A percentile compares a stretch with the other conserved stretches of the same genome.
Conservation (phyloP, 192 early-diverging fungal genomes). For the Backusella tarrabulga region DNA sequence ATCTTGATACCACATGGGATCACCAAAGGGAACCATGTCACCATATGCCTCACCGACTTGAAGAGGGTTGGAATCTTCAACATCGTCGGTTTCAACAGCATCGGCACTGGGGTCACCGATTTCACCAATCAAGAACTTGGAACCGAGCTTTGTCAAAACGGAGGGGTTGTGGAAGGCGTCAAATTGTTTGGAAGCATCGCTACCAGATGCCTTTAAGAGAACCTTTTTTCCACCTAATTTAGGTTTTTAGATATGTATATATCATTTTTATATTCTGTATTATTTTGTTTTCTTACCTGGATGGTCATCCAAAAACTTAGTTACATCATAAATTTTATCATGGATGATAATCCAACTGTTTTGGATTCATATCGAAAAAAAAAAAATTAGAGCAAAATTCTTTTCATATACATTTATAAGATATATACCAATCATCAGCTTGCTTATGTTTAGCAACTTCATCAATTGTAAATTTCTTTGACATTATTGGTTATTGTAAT, state of each 20-base stretch:
- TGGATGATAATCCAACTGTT: conserved; percentile 59
- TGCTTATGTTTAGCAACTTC: conserved; percentile 45
- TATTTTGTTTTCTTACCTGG: conserved; percentile 36
- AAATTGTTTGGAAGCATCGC: conserved; percentile 82
- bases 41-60: conserved; percentile 54
- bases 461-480: conserved; percentile 35
- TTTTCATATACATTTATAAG: neutral
- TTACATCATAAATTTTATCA: conserved; percentile 59
- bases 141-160: conserved; percentile 63
- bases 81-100: conserved; percentile 27
- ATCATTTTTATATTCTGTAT: neutral
- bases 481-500: conserved; percentile 19
- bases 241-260: neutral
- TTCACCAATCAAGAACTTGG: conserved; percentile 60
- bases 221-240: conserved; percentile 59
- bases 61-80: conserved; percentile 42
- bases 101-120: conserved; percentile 44
- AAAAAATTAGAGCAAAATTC: neutral
- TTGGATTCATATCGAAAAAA: neutral
- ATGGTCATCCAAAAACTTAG: conserved; percentile 52
- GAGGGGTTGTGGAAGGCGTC: conserved; percentile 75
- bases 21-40: conserved; percentile 76
- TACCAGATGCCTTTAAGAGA: conserved; percentile 74
- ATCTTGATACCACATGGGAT: conserved; percentile 74
- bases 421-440: conserved; percentile 30